Evolutionary conservation across 164 flowering plant genomes (phyloP).

Genomic region (Tetrastigma voinierianum): DNA sequence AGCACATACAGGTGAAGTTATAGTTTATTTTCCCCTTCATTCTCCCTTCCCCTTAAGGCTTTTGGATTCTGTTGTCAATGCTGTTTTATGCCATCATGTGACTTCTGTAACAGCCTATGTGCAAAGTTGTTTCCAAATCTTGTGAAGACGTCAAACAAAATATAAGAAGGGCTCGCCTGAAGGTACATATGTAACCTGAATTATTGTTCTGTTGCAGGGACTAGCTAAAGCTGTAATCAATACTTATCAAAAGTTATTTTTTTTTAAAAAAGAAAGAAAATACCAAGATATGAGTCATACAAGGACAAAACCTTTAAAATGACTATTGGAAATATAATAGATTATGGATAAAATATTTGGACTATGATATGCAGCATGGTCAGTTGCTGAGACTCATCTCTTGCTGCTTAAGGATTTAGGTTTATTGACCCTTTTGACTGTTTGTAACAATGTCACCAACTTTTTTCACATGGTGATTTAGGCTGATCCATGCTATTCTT

Average conservation of each 20-base stretch:
- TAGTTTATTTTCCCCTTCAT: conserved; percentile 4
- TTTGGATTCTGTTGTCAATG: background rate
- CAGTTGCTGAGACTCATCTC: too few relatives aligned
- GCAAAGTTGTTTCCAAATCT: conserved; percentile 82
- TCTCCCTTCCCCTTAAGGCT: background rate
- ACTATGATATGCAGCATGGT: too few relatives aligned
- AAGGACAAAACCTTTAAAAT: too few relatives aligned
- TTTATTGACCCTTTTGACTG: too few relatives aligned
- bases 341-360: too few relatives aligned
- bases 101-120: conserved; percentile 57
- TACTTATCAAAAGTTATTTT: background rate
- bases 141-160: conserved; percentile 88
- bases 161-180: conserved; percentile 92
- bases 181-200: conserved; percentile 38
- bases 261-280: too few relatives aligned
- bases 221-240: background rate
- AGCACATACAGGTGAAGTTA: conserved; percentile 74
- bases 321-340: too few relatives aligned
- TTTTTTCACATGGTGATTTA: too few relatives aligned
- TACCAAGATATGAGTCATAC: too few relatives aligned
- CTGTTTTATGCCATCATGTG: background rate
- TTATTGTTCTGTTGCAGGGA: background rate
- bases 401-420: too few relatives aligned
- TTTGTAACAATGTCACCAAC: too few relatives aligned
- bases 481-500: too few relatives aligned